Evolutionary conservation across 1,139 yeast species (phyloP).

Genomic region (Debaryomyces robertsiae): DNA sequence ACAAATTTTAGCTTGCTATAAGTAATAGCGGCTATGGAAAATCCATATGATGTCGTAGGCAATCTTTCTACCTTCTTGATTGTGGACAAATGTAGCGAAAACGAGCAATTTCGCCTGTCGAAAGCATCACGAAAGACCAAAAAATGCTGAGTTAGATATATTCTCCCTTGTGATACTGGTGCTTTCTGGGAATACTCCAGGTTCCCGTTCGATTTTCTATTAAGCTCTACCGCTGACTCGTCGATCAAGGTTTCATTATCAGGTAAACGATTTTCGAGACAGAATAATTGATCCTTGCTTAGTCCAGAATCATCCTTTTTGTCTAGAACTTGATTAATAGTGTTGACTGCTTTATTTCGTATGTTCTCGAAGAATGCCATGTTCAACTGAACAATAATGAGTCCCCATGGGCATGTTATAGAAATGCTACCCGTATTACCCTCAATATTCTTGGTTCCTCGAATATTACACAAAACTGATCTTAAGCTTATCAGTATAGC

Average conservation of each 20-base stretch:
- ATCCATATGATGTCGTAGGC: constrained; percentile 75
- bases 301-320: constrained; percentile 38
- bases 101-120: constrained; percentile 68
- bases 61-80: constrained; percentile 84
- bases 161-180: constrained; percentile 54
- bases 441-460: background rate
- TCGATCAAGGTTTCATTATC: constrained; percentile 65
- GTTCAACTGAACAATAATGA: constrained; percentile 1
- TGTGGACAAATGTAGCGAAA: constrained; percentile 74
- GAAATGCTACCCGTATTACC: background rate
- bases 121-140: constrained; percentile 71
- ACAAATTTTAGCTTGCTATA: constrained; percentile 66
- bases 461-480: constrained; percentile 4
- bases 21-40: constrained; percentile 72
- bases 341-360: constrained; percentile 49
- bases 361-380: constrained; percentile 57
- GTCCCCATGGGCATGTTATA: background rate
- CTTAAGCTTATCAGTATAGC: too few relatives aligned
- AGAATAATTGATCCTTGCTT: constrained; percentile 69
- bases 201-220: constrained; percentile 45
- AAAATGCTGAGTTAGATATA: constrained; percentile 73
- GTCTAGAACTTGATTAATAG: constrained; percentile 46
- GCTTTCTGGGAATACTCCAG: constrained; percentile 29
- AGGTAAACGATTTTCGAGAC: constrained; percentile 69
- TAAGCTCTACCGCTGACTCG: constrained; percentile 70